Evolutionary conservation across 2,329 filamentous ascomycete species (phyloP).

Genomic region (Alternaria sp.): DNA sequence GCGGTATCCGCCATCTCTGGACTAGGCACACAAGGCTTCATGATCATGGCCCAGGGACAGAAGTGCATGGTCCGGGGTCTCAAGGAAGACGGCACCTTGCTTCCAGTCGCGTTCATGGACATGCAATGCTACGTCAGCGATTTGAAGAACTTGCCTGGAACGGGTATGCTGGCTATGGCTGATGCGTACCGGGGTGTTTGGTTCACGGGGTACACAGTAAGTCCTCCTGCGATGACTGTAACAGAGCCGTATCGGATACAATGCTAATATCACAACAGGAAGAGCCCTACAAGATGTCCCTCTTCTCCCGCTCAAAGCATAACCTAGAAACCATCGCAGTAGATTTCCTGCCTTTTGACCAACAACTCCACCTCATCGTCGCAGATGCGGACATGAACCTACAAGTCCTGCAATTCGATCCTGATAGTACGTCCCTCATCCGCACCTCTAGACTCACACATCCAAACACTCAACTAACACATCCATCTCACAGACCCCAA

Average conservation of each 20-base stretch:
- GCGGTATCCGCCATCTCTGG: conserved; percentile 86
- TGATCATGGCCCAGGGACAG: conserved; percentile 90
- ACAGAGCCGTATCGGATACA: rapidly evolving
- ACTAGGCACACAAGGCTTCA: conserved; percentile 84
- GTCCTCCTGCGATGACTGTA: conserved; percentile 15
- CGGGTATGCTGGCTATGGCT: conserved; percentile 84
- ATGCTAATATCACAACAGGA: conserved; percentile 59
- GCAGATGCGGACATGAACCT: conserved; percentile 85
- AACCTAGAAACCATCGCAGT: conserved; percentile 79
- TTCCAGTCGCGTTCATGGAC: conserved; percentile 96
- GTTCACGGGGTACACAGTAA: conserved; percentile 88
- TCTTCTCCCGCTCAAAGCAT: conserved; percentile 86
- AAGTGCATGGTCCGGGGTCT: conserved; percentile 97
- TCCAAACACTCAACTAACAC: conserved; percentile 1
- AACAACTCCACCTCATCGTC: conserved; percentile 80
- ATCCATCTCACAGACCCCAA: conserved; percentile 72
- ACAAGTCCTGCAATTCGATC: conserved; percentile 91
- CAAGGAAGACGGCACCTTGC: conserved; percentile 89
- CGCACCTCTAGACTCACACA: neutral
- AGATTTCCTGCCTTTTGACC: conserved; percentile 87
- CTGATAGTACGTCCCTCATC: conserved; percentile 69
- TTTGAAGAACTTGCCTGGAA: conserved; percentile 81
- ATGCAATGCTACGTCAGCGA: conserved; percentile 92
- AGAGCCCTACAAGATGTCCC: conserved; percentile 92
- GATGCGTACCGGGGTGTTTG: conserved; percentile 94